These are phyloP conservation scores for Nemania serpens DNA, from an alignment of 2,329 filamentous ascomycete genomes.

Conservation along the genomic window DNA sequence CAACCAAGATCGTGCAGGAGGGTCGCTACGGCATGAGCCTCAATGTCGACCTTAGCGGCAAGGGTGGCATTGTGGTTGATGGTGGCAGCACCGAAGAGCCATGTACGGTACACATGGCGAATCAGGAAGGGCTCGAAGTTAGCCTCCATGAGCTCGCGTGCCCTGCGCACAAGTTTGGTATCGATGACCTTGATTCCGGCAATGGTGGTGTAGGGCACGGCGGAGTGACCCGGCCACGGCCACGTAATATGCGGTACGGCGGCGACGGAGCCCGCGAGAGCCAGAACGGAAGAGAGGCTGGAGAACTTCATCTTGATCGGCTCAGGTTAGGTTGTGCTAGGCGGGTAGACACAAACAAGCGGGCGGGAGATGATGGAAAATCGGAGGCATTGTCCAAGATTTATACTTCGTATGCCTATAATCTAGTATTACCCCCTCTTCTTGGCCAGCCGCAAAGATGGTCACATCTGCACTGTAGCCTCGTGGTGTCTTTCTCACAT, in stretches of 20 bases:
- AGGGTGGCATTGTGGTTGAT: constrained; percentile 33
- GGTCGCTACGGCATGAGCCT: constrained; percentile 32
- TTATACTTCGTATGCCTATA: constrained; percentile 7
- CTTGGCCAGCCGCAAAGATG: not conserved
- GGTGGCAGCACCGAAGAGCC: constrained; percentile 34
- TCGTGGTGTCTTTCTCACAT: not conserved
- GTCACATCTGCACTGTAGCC: not conserved
- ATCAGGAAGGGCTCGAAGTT: constrained; percentile 30
- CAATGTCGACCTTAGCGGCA: constrained; percentile 30
- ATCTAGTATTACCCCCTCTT: not conserved
- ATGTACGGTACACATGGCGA: constrained; percentile 32
- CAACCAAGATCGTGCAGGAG: constrained; percentile 38
- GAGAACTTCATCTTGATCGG: constrained; percentile 26
- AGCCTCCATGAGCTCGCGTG: constrained; percentile 25
- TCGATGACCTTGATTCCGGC: constrained; percentile 35
- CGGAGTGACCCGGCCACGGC: constrained; percentile 11
- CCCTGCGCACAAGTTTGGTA: constrained; percentile 33
- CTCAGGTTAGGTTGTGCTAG: constrained; percentile 1
- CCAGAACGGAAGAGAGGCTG: constrained; percentile 21
- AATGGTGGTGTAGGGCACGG: constrained; percentile 31
- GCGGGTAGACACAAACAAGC: not conserved
- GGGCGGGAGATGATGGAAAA: not conserved
- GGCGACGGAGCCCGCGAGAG: constrained; percentile 17
- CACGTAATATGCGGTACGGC: constrained; percentile 12
- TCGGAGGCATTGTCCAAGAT: constrained; percentile 11